Conservation (phyloP, 805 yeast species). For the Ogataea trehaloabstinens region DNA sequence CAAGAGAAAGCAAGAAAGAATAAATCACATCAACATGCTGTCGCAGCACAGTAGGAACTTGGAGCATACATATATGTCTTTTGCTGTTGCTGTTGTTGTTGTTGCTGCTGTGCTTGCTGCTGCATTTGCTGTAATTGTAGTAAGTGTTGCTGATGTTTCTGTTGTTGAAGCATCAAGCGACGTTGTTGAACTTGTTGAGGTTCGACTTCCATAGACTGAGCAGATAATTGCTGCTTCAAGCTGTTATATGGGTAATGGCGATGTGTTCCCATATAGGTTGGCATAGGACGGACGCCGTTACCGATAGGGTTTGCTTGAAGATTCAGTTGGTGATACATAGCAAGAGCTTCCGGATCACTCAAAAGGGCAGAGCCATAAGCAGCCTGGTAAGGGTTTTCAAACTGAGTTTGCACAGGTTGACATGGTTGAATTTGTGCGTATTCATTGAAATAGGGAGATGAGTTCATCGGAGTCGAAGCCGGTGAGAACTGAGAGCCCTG, state of each 20-base stretch:
- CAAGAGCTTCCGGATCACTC: constrained; percentile 13
- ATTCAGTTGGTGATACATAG: constrained; percentile 17
- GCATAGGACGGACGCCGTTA: constrained; percentile 7
- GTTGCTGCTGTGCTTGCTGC: constrained; percentile 8
- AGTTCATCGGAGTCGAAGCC: constrained; percentile 20
- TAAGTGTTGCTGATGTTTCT: background rate
- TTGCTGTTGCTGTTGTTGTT: constrained; percentile 12
- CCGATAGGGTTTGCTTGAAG: constrained; percentile 11
- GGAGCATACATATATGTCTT: constrained; percentile 9
- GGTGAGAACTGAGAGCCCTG: constrained; percentile 25
- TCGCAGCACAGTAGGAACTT: constrained; percentile 17
- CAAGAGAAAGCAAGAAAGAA: too few relatives aligned
- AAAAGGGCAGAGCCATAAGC: constrained; percentile 19
- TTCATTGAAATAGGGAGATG: constrained; percentile 25
- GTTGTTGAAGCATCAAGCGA: constrained; percentile 1
- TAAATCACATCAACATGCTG: constrained; percentile 27
- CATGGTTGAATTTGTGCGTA: constrained; percentile 7
- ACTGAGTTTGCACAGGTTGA: constrained; percentile 18
- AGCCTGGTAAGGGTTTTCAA: constrained; percentile 26
- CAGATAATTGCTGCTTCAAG: constrained; percentile 14
- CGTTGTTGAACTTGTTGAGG: background rate
- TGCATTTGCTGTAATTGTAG: constrained; percentile 4
- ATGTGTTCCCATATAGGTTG: constrained; percentile 5
- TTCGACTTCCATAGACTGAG: constrained; percentile 4
- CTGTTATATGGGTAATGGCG: constrained; percentile 20